A percentile compares a stretch with the other conserved stretches of the same genome.
Evolutionary conservation across 148 eudicot genomes (phyloP).

Genomic region (Fagopyrum tataricum): DNA sequence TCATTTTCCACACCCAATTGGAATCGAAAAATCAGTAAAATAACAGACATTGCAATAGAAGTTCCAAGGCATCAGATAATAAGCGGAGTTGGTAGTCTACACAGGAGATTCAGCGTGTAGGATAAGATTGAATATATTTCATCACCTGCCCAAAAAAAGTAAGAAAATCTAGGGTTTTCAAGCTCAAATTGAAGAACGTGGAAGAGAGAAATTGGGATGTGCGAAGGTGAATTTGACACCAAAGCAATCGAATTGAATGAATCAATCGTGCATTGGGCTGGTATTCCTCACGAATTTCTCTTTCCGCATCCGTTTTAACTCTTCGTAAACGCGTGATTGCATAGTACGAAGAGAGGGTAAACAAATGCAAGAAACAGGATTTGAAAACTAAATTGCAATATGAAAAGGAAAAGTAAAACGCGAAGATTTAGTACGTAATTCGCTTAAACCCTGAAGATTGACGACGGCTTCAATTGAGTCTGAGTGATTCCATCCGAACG

Average conservation of each 20-base stretch:
- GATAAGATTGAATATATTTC: not conserved
- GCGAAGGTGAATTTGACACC: conserved; percentile 48
- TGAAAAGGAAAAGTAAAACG: too few relatives aligned
- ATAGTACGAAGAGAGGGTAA: conserved; percentile 17
- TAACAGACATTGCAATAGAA: not conserved
- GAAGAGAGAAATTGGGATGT: not conserved
- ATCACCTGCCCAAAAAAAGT: conserved; percentile 24
- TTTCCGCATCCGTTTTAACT: conserved; percentile 48
- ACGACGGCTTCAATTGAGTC: too few relatives aligned
- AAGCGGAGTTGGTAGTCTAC: conserved; percentile 27
- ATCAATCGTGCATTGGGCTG: conserved; percentile 38
- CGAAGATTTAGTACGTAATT: too few relatives aligned
- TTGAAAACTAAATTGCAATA: too few relatives aligned
- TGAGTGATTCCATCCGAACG: too few relatives aligned
- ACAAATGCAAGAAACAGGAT: conserved; percentile 9
- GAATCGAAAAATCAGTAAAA: not conserved
- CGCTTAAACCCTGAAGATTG: too few relatives aligned
- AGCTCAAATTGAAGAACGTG: not conserved
- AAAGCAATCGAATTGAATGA: conserved; percentile 23
- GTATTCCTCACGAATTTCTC: conserved; percentile 38
- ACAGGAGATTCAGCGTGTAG: conserved; percentile 19
- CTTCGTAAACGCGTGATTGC: conserved; percentile 14
- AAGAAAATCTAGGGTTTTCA: not conserved
- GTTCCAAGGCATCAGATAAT: conserved; percentile 23
- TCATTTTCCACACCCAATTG: conserved; percentile 21